A percentile compares a stretch with the other conserved stretches of the same genome.
Conservation (phyloP, 345 rosid species). For the Dimocarpus longan region DNA sequence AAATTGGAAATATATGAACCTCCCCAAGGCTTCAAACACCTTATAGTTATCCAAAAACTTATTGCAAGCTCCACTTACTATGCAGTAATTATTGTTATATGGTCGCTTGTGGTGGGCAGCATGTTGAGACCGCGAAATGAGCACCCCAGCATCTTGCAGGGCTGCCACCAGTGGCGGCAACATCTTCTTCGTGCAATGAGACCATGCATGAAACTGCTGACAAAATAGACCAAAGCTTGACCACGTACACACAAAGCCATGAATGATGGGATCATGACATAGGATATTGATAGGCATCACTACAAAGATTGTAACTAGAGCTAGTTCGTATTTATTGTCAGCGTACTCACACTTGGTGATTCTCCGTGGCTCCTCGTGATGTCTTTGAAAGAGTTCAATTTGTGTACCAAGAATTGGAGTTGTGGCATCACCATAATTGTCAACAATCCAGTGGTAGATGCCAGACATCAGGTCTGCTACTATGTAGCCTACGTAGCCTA, state of each 20-base stretch:
- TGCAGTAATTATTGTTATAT: conserved; percentile 84
- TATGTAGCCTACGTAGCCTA: conserved; percentile 67
- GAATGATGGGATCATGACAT: conserved; percentile 47
- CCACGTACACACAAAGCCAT: conserved; percentile 53
- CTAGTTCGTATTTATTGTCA: conserved; percentile 77
- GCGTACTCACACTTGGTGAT: conserved; percentile 83
- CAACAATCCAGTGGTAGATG: conserved; percentile 94
- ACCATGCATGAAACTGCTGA: conserved; percentile 98
- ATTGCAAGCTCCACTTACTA: conserved; percentile 87
- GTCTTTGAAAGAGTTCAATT: conserved; percentile 88
- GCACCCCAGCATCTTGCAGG: conserved; percentile 69
- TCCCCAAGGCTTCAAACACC: conserved; percentile 73
- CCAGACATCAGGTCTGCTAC: conserved; percentile 86
- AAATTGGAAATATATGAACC: conserved; percentile 56
- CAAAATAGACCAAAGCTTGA: conserved; percentile 85
- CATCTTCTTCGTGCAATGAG: conserved; percentile 86
- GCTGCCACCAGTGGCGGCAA: conserved; percentile 64
- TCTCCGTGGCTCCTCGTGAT: conserved; percentile 89
- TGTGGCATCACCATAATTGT: conserved; percentile 77
- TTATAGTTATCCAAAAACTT: conserved; percentile 57
- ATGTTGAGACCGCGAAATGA: conserved; percentile 71
- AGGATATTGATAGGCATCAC: conserved; percentile 68
- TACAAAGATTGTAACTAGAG: conserved; percentile 48
- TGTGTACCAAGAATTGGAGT: conserved; percentile 74
- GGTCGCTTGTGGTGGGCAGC: conserved; percentile 77